Evolutionary conservation across 140 eudicot species (phyloP).

Genomic region (Stevia rebaudiana): DNA sequence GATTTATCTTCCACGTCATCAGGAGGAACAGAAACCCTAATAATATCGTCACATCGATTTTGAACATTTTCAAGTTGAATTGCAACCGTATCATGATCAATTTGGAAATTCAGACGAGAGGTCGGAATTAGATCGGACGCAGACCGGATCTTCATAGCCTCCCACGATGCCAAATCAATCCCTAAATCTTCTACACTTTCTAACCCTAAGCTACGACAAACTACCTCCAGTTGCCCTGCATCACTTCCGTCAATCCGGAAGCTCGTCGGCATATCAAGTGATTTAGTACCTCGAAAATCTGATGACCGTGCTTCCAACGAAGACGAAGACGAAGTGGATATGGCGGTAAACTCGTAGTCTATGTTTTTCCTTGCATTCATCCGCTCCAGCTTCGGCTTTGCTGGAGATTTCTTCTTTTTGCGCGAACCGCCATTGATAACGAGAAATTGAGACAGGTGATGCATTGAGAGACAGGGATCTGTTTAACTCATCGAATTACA

Average conservation of each 20-base stretch:
- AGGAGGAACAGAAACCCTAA: constrained; percentile 29
- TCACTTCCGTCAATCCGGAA: constrained; percentile 38
- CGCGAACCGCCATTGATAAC: constrained; percentile 24
- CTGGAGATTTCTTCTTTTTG: constrained; percentile 23
- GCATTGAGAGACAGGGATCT: constrained; percentile 24
- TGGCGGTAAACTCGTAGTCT: constrained; percentile 40
- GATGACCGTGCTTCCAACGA: constrained; percentile 4
- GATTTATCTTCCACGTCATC: constrained; percentile 10
- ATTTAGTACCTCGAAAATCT: constrained; percentile 33
- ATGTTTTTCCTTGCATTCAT: constrained; percentile 57
- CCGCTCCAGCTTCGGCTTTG: constrained; percentile 58
- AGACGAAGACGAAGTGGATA: constrained; percentile 22
- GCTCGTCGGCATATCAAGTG: constrained; percentile 37
- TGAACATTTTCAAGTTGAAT: neutral
- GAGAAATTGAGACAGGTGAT: constrained; percentile 31
- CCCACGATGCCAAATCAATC: constrained; percentile 54
- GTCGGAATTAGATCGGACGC: constrained; percentile 32
- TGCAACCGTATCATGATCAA: neutral
- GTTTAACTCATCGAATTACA: constrained; percentile 13
- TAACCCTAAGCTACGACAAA: constrained; percentile 60
- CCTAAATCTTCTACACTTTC: constrained; percentile 69
- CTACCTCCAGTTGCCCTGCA: constrained; percentile 41
- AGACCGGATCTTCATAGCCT: constrained; percentile 34
- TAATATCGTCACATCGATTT: constrained; percentile 9
- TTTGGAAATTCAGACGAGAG: constrained; percentile 12